Conservation (phyloP, 148 eudicot genomes). For the Amaranthus hypochondriacus region DNA sequence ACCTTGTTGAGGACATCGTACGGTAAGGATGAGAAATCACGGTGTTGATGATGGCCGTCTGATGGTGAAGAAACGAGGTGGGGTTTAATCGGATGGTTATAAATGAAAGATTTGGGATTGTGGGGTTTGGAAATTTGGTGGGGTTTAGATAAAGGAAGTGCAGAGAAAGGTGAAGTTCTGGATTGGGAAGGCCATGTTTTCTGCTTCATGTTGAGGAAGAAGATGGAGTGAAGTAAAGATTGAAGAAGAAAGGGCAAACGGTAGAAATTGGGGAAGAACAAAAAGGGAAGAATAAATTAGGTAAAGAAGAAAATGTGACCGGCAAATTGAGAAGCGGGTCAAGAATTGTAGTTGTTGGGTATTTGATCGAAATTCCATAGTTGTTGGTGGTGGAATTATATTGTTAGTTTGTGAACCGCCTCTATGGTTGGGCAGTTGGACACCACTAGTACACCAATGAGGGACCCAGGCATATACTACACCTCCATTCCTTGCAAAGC, state of each 20-base stretch:
- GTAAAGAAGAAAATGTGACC: no score
- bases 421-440: no score
- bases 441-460: no score
- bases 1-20: conserved; percentile 53
- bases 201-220: conserved; percentile 29
- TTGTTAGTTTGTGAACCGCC: no score
- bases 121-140: conserved; percentile 10
- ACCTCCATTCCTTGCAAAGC: no score
- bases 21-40: conserved; percentile 47
- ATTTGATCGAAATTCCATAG: no score
- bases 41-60: conserved; percentile 4
- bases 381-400: no score
- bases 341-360: no score
- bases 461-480: no score
- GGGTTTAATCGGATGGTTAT: conserved; percentile 12
- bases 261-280: no score
- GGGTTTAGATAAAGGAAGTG: conserved; percentile 30
- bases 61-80: conserved; percentile 3
- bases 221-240: conserved; percentile 3
- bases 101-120: conserved; percentile 1
- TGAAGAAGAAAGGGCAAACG: neutral
- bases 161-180: conserved; percentile 34
- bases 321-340: no score
- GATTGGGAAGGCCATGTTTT: conserved; percentile 55
- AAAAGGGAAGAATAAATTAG: no score